phyloP scores from a whole-genome alignment of 495 filamentous ascomycete species.

The Amniculicola lignicola region DNA sequence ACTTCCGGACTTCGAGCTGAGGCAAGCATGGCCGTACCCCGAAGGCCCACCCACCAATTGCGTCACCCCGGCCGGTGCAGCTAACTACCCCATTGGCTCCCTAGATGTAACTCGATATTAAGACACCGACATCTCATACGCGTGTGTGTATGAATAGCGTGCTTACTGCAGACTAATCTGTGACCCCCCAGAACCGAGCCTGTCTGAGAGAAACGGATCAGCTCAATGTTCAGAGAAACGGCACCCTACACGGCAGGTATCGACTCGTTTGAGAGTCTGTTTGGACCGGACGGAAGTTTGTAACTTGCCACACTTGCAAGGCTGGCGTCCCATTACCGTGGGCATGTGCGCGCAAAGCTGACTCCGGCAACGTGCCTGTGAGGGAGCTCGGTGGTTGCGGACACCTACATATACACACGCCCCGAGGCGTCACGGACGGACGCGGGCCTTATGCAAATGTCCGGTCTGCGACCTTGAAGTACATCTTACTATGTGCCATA shows the following conservation, averaged over 20 bases:
- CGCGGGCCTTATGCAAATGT: too few relatives aligned
- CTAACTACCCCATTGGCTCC: constrained; percentile 27
- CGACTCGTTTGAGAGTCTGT: too few relatives aligned
- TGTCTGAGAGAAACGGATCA: too few relatives aligned
- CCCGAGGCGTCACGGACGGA: not conserved
- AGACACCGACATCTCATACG: constrained; percentile 15
- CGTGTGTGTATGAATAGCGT: constrained; percentile 14
- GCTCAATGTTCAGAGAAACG: too few relatives aligned
- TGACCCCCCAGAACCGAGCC: too few relatives aligned
- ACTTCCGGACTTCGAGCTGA: constrained; percentile 32
- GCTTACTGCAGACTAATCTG: constrained; percentile 22
- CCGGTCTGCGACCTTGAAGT: not conserved
- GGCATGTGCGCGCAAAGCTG: too few relatives aligned
- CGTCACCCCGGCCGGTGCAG: constrained; percentile 12
- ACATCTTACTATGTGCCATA: not conserved
- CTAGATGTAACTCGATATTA: constrained; percentile 6
- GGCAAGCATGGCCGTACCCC: constrained; percentile 11
- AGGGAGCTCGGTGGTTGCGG: not conserved
- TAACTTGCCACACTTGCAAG: too few relatives aligned
- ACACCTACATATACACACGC: constrained; percentile 16
- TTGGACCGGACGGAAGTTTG: too few relatives aligned
- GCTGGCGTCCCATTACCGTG: too few relatives aligned
- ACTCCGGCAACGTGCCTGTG: too few relatives aligned
- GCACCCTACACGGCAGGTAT: too few relatives aligned
- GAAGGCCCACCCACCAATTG: constrained; percentile 10